These are phyloP conservation scores for Rhizomucor pusillus DNA, from an alignment of 371 early-diverging fungal genomes.

Conservation along the genomic window DNA sequence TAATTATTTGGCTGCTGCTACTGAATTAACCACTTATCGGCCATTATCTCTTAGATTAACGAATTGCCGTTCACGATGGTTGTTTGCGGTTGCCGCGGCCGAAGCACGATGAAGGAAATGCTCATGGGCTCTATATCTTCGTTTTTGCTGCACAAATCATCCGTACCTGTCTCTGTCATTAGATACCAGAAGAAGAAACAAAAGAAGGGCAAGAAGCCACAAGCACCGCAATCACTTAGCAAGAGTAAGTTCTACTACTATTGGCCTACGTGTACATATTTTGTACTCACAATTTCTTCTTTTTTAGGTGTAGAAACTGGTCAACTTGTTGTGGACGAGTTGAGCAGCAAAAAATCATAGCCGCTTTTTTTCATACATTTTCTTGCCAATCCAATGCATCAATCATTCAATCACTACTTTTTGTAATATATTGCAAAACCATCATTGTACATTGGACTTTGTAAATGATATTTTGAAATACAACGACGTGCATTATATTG, in stretches of 20 bases:
- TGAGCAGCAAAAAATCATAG: constrained; percentile 8
- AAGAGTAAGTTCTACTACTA: constrained; percentile 32
- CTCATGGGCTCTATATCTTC: constrained; percentile 57
- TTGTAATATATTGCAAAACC: too few relatives aligned
- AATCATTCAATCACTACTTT: not conserved
- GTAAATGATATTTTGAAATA: too few relatives aligned
- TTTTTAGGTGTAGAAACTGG: constrained; percentile 31
- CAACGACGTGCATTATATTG: too few relatives aligned
- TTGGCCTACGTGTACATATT: not conserved
- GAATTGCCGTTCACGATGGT: constrained; percentile 52
- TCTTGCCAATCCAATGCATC: too few relatives aligned
- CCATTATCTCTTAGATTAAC: constrained; percentile 30
- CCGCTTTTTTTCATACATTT: too few relatives aligned
- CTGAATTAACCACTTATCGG: not conserved
- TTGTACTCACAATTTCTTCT: not conserved
- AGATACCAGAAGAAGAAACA: constrained; percentile 45
- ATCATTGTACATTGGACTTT: too few relatives aligned
- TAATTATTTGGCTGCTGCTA: constrained; percentile 17
- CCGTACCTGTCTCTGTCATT: constrained; percentile 61
- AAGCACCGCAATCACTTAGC: constrained; percentile 26
- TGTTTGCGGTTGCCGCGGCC: constrained; percentile 58
- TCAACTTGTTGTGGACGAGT: constrained; percentile 38
- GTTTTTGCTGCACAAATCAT: constrained; percentile 56
- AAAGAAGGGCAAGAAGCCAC: constrained; percentile 12
- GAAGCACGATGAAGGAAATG: constrained; percentile 52